phyloP scores from a whole-genome alignment of 495 filamentous ascomycete genomes.

The Aspergillus cristatus region DNA sequence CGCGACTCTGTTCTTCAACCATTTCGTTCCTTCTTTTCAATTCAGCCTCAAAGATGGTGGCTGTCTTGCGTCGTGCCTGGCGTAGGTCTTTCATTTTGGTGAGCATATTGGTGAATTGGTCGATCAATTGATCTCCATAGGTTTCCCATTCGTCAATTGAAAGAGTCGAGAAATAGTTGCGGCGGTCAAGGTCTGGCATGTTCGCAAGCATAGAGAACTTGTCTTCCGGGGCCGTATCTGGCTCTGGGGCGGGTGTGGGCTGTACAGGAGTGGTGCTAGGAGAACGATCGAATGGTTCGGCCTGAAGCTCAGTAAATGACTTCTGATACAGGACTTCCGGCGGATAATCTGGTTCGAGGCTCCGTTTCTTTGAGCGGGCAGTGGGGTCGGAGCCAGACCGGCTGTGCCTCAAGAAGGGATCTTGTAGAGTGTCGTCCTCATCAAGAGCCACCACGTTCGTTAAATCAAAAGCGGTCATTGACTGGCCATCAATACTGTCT shows the following conservation, averaged over 20 bases:
- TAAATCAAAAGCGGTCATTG: slow-evolving; percentile 26
- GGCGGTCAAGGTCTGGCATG: slow-evolving; percentile 37
- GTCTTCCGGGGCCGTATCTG: slow-evolving; percentile 10
- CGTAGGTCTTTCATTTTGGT: slow-evolving; percentile 54
- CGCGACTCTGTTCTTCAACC: slow-evolving; percentile 25
- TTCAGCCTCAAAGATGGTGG: slow-evolving; percentile 61
- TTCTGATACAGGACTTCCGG: slow-evolving; percentile 33
- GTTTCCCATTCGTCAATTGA: slow-evolving; percentile 70
- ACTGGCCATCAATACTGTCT: slow-evolving; percentile 16
- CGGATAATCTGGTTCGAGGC: slow-evolving; percentile 27
- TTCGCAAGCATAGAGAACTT: slow-evolving; percentile 21
- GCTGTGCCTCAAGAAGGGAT: slow-evolving; percentile 22
- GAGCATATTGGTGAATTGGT: slow-evolving; percentile 55
- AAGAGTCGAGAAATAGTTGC: slow-evolving; percentile 54
- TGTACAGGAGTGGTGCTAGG: slow-evolving; percentile 8
- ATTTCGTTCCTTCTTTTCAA: slow-evolving; percentile 40
- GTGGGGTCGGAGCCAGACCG: slow-evolving; percentile 4
- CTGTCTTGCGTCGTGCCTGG: slow-evolving; percentile 53
- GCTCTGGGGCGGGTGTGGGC: slow-evolving; percentile 5
- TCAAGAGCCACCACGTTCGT: slow-evolving; percentile 27
- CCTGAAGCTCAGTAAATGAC: slow-evolving; percentile 33
- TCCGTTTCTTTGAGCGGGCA: slow-evolving; percentile 24
- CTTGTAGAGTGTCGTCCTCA: slow-evolving; percentile 25
- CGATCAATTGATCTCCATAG: slow-evolving; percentile 70
- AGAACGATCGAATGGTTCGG: slow-evolving; percentile 34